These are phyloP conservation scores for Botrytis aclada DNA, from an alignment of 2,329 filamentous ascomycete species.

Conservation along the genomic window DNA sequence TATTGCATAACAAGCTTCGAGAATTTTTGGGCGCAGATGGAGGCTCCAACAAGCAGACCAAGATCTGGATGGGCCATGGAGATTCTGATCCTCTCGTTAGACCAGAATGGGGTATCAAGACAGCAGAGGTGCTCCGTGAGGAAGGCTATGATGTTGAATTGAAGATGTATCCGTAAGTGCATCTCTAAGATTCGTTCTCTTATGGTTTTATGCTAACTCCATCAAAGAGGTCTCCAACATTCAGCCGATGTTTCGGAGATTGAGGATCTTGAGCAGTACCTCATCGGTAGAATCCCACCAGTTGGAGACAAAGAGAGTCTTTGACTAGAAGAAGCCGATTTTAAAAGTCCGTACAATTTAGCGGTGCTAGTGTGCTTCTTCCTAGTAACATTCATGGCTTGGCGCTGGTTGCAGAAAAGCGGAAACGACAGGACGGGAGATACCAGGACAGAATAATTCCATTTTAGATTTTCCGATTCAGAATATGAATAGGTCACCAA, in stretches of 20 bases:
- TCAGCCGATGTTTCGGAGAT: constrained; percentile 76
- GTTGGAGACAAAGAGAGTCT: constrained; percentile 38
- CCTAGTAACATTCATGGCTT: not conserved
- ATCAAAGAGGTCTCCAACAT: constrained; percentile 64
- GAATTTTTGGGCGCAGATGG: constrained; percentile 50
- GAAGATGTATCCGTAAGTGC: constrained; percentile 67
- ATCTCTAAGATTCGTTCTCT: not conserved
- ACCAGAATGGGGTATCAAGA: constrained; percentile 64
- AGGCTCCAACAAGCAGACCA: constrained; percentile 68
- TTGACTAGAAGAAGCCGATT: constrained; percentile 25
- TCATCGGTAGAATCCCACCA: constrained; percentile 47
- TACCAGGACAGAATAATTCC: not conserved
- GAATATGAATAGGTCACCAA: not conserved
- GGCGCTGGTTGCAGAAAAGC: constrained; percentile 2
- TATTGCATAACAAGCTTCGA: constrained; percentile 64
- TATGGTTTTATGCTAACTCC: not conserved
- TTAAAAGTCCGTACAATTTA: not conserved
- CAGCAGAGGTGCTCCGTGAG: constrained; percentile 63
- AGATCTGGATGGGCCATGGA: constrained; percentile 90
- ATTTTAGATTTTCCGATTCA: not conserved
- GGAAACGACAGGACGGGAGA: not conserved
- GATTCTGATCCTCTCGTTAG: constrained; percentile 70
- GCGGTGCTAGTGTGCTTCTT: constrained; percentile 13
- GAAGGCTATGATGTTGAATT: constrained; percentile 72
- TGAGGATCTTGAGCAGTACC: constrained; percentile 69